Evolutionary conservation across 495 filamentous ascomycete genomes (phyloP).

Genomic region (Trichocladium uniseriatum): DNA sequence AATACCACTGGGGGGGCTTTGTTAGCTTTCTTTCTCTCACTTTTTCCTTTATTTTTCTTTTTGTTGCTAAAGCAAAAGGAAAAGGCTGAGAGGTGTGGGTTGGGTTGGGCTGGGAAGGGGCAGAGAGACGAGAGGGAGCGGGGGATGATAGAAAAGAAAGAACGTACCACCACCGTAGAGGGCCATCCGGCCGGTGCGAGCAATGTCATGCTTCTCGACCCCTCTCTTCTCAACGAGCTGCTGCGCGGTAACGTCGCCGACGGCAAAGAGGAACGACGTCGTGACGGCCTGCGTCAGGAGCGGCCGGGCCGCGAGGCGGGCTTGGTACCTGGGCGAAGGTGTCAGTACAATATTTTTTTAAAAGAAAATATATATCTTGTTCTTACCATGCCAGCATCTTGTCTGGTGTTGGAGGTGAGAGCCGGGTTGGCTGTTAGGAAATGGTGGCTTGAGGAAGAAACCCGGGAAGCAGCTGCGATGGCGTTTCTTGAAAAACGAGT

Average conservation of each 20-base stretch:
- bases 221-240: constrained; percentile 82
- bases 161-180: constrained; percentile 73
- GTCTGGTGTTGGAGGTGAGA: neutral
- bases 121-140: neutral
- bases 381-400: constrained; percentile 7
- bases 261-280: constrained; percentile 79
- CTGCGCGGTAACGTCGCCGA: constrained; percentile 87
- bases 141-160: neutral
- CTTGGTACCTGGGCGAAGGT: constrained; percentile 67
- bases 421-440: neutral
- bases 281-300: constrained; percentile 83
- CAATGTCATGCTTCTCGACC: constrained; percentile 66
- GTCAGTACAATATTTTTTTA: neutral
- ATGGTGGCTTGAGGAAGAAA: neutral
- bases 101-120: constrained; percentile 5
- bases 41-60: neutral
- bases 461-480: too few relatives aligned
- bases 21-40: neutral
- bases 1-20: constrained; percentile 55
- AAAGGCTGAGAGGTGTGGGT: too few relatives aligned
- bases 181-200: constrained; percentile 80
- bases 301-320: constrained; percentile 68
- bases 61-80: too few relatives aligned
- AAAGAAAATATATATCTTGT: neutral
- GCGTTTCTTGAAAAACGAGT: too few relatives aligned